Percentiles rank a stretch among this genome's conserved stretches.
Evolutionary conservation across 2,329 filamentous ascomycete genomes (phyloP).

Genomic region (Cordyceps javanica): DNA sequence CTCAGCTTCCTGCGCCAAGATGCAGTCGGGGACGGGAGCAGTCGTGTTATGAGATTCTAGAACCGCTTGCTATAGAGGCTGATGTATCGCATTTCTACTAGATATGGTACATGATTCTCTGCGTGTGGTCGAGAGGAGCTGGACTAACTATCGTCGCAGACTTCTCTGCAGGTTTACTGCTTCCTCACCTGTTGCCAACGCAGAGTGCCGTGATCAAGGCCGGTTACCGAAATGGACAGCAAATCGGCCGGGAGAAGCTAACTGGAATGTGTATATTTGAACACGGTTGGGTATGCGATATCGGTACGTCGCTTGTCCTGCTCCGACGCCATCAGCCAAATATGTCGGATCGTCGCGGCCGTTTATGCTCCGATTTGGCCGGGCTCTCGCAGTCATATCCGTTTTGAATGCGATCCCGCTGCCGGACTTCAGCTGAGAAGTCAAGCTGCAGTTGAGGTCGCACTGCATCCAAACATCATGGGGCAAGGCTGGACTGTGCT

Average conservation of each 20-base stretch:
- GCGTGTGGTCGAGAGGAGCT: background rate
- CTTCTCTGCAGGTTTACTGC: background rate
- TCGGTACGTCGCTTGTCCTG: background rate
- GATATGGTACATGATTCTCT: background rate
- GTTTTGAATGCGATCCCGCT: background rate
- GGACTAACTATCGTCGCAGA: background rate
- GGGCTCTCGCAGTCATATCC: background rate
- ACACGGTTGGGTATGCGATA: background rate
- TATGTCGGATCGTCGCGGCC: background rate
- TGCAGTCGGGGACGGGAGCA: background rate
- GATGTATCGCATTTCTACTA: background rate
- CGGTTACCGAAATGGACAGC: background rate
- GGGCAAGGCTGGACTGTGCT: background rate
- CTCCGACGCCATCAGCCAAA: background rate
- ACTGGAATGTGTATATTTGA: background rate
- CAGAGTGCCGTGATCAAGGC: background rate
- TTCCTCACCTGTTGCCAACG: background rate
- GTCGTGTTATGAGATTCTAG: background rate
- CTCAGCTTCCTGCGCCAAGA: constrained; percentile 7
- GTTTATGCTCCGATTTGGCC: background rate
- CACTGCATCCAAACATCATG: background rate
- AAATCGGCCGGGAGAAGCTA: background rate
- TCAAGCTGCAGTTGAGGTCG: background rate
- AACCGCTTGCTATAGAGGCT: background rate
- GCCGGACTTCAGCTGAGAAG: background rate